Percentiles rank a stretch among this genome's conserved stretches.
Conservation (phyloP, 1,284 basidiomycete species). For the Rhodotorula mucilaginosa region DNA sequence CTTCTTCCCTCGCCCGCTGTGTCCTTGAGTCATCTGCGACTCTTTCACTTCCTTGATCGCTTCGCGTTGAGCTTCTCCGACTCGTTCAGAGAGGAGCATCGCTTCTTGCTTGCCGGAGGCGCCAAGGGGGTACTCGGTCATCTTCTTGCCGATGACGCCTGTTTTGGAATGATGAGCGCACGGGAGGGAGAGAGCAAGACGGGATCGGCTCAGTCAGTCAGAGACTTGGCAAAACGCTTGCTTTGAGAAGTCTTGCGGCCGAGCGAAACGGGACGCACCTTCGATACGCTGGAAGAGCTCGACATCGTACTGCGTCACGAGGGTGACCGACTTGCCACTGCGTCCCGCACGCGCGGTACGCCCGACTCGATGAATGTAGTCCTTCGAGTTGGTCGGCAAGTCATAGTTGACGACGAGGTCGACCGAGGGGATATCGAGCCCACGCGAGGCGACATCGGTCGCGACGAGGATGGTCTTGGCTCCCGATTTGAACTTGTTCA, state of each 20-base stretch:
- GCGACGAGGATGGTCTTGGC: constrained; percentile 89
- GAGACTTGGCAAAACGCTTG: neutral
- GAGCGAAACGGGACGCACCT: constrained; percentile 39
- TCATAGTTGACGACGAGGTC: constrained; percentile 98
- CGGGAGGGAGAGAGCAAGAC: no score
- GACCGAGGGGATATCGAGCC: constrained; percentile 93
- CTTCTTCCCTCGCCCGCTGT: constrained; percentile 54
- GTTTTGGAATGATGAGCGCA: neutral
- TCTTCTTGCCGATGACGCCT: constrained; percentile 82
- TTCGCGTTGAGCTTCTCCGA: constrained; percentile 80
- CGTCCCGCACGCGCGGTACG: constrained; percentile 95
- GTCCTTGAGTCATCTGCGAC: constrained; percentile 54
- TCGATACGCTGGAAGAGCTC: constrained; percentile 95
- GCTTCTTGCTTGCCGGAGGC: constrained; percentile 83
- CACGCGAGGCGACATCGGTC: constrained; percentile 95
- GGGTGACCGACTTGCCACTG: constrained; percentile 89
- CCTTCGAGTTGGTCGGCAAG: constrained; percentile 96
- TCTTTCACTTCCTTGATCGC: constrained; percentile 70
- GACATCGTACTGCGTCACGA: constrained; percentile 98
- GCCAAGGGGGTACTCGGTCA: constrained; percentile 73
- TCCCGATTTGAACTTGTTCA: constrained; percentile 94
- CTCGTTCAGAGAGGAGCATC: constrained; percentile 80
- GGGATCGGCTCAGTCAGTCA: neutral
- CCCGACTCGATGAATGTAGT: constrained; percentile 98
- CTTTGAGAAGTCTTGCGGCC: no score